phyloP scores from a whole-genome alignment of 179 eudicot genomes.

The Dionaea muscipula region DNA sequence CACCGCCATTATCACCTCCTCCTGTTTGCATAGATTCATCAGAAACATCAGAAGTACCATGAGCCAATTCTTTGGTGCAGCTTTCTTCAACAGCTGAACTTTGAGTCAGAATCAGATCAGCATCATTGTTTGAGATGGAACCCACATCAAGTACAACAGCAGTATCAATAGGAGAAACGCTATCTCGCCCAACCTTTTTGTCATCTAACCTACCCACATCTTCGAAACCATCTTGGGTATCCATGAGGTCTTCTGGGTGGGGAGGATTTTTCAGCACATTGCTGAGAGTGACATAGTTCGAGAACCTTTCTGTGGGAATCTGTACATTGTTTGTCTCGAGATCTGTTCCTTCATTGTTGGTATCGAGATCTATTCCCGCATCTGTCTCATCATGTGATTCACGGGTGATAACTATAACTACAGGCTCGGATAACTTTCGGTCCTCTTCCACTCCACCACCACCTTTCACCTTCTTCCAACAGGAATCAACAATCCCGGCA shows the following conservation, averaged over 20 bases:
- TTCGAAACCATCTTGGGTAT: conserved; percentile 7
- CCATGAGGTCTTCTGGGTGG: conserved; percentile 6
- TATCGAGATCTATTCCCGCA: conserved; percentile 5
- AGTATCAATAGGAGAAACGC: conserved; percentile 1
- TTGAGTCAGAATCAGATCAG: neutral
- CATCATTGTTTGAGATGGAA: conserved; percentile 4
- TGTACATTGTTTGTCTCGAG: conserved; percentile 6
- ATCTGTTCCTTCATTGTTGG: conserved; percentile 5
- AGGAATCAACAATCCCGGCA: too few species aligned
- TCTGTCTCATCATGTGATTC: conserved; percentile 10
- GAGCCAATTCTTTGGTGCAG: too few species aligned
- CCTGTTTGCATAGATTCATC: conserved; percentile 10
- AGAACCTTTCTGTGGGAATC: conserved; percentile 1
- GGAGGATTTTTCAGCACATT: conserved; percentile 10
- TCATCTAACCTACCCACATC: conserved; percentile 8
- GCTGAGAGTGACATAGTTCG: conserved; percentile 5
- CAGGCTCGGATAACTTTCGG: conserved; percentile 12
- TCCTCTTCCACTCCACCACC: conserved; percentile 5
- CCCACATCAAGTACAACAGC: conserved; percentile 1
- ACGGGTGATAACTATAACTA: neutral
- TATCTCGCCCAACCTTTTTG: conserved; percentile 6
- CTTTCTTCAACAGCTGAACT: too few species aligned
- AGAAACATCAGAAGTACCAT: too few species aligned
- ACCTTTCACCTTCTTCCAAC: too few species aligned
- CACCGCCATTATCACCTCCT: conserved; percentile 17